Evolutionary conservation across 2,329 filamentous ascomycete genomes (phyloP), one percentile per base, ranked within the genome.

Genomic region (Fusarium domesticum): DNA sequence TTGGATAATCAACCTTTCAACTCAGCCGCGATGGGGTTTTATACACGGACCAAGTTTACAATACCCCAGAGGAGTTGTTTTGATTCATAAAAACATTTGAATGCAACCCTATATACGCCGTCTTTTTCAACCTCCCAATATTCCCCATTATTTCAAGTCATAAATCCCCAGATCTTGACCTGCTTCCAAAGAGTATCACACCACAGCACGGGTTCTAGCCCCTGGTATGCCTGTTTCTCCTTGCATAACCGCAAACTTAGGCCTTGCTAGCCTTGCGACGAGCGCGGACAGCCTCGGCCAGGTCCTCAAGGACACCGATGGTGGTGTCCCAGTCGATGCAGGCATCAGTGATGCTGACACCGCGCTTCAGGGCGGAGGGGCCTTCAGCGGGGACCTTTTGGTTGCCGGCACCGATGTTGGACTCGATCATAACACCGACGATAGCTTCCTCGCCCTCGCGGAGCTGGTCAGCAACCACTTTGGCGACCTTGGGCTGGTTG

Each of bases 341-440:
- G 43, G 91, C 92, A 68, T 96, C 91, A 1, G 91, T 96, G 70
- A 96, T 96, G 69, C 86, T 92, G 62, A 96, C 87, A 57, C 91
- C 91, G 71, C 88, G 89, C 76, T 90, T 88, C 39, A 96, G 77
- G 6, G 70, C 87, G 1, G 81, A 67, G 6, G 87, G 86, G 7
- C 91, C 92, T 69, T 95, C 89, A 1, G 83, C 68, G 1, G 90
- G 89, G 1, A 95, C 88, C 75, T 96, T 96, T 65, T 90, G 86
- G 76, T 84, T 89, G 55, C 82, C 80, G 72, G 96, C 93, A 69
- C 92, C 83, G 76, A 97, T 92, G 72, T 97, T 92, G 64, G 89
- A 96, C 76, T 98, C 92, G 60, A 98, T 95, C 92, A 98, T 98
- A 64, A 97, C 89, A 66, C 91, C 93, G 54, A 97, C 81, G 60